Evolutionary conservation across 306 rosid species (phyloP).

Genomic region (Nissolia schottii): DNA sequence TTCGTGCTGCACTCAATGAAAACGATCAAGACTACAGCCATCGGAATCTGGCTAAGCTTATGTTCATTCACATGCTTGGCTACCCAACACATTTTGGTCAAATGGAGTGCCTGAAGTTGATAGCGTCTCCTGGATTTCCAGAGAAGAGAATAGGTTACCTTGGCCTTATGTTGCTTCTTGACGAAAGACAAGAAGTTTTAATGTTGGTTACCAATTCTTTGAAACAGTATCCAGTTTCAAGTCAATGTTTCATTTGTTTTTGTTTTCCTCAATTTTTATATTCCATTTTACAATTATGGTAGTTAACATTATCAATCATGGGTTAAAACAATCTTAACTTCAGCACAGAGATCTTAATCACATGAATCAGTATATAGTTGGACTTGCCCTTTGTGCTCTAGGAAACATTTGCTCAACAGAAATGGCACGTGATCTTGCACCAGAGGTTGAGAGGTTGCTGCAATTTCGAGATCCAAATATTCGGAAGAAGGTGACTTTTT

Average conservation of each 20-base stretch:
- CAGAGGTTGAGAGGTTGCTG: slow-evolving; percentile 88
- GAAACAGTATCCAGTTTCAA: slow-evolving; percentile 86
- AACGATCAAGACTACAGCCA: slow-evolving; percentile 85
- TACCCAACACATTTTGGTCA: slow-evolving; percentile 99
- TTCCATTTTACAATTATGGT: slow-evolving; percentile 1
- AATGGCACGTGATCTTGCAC: slow-evolving; percentile 99
- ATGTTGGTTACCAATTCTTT: slow-evolving; percentile 97
- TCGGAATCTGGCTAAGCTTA: slow-evolving; percentile 94
- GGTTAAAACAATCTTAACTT: slow-evolving; percentile 55
- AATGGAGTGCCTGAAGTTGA: slow-evolving; percentile 97
- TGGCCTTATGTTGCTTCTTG: slow-evolving; percentile 98
- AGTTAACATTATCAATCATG: slow-evolving; percentile 12
- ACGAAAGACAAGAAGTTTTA: slow-evolving; percentile 99
- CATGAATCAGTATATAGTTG: slow-evolving; percentile 91
- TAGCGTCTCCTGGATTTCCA: slow-evolving; percentile 94
- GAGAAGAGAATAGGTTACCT: slow-evolving; percentile 99
- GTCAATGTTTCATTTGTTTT: slow-evolving; percentile 16
- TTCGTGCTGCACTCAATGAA: slow-evolving; percentile 86
- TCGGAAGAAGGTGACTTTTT: slow-evolving; percentile 74
- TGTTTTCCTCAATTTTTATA: background rate
- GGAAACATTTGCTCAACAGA: slow-evolving; percentile 99
- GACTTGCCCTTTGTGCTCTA: slow-evolving; percentile 98
- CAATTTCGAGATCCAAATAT: slow-evolving; percentile 95
- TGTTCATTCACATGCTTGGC: slow-evolving; percentile 99
- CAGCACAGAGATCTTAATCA: slow-evolving; percentile 90